Conservation (phyloP, 352 stramenopile genomes). For the Phytophthora sp. region DNA sequence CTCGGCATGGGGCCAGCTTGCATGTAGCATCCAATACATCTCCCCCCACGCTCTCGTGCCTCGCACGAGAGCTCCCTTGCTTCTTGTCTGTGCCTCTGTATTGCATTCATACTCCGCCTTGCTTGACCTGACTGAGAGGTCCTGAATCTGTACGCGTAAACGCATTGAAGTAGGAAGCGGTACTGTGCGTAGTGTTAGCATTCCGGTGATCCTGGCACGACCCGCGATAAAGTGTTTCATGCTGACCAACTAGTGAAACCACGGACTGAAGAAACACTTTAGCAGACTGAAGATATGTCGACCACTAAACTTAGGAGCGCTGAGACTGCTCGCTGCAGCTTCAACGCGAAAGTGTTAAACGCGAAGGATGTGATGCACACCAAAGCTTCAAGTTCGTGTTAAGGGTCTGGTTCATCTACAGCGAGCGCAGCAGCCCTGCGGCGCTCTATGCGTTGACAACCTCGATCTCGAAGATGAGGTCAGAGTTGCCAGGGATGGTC, state of each 20-base stretch:
- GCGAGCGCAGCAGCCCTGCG: background rate
- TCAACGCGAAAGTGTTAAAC: slow-evolving; percentile 14
- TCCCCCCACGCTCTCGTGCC: slow-evolving; percentile 19
- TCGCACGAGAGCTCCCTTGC: slow-evolving; percentile 18
- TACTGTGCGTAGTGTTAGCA: no score
- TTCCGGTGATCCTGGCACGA: background rate
- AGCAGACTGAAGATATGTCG: background rate
- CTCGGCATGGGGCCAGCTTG: background rate
- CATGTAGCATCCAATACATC: slow-evolving; percentile 26
- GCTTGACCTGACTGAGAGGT: no score
- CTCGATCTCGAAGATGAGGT: slow-evolving; percentile 96
- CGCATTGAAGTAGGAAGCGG: no score
- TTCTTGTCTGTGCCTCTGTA: background rate
- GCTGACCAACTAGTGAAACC: no score
- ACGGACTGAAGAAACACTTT: no score
- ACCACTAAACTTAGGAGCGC: slow-evolving; percentile 2
- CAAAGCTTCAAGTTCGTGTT: slow-evolving; percentile 5
- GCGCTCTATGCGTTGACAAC: slow-evolving; percentile 64
- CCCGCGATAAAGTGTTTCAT: no score
- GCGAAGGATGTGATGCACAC: background rate
- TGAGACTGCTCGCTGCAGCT: background rate
- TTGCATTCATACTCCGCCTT: background rate
- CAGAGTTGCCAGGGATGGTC: slow-evolving; percentile 91
- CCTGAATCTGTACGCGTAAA: no score
- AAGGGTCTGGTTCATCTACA: background rate